Evolutionary conservation across 345 rosid species (phyloP), one percentile per base, ranked within the genome.

Genomic region (Kernera saxatilis): DNA sequence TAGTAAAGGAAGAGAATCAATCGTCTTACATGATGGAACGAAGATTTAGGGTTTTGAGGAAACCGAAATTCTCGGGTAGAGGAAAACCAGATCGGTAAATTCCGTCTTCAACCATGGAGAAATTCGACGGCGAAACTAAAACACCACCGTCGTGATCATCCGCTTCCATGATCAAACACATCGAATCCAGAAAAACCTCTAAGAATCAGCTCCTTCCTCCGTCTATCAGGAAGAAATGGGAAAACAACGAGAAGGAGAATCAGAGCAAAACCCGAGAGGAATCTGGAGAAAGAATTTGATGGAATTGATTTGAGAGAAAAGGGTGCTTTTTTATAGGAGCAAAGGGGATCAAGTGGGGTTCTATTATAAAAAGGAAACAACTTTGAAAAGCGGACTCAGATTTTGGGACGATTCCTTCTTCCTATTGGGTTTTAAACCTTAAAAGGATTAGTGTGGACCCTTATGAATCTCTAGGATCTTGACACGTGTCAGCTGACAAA

Each of bases 41-140:
- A 71, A 92, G 95, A 36, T 81, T 83, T 15, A 92, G 83, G 82
- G 90, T 80, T 72, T 64, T 17, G 1, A 92, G 82, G 77, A 85
- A 92, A 11, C 67, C 25, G 55, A 92, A 88, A 80, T 84, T 85
- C 68, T 56, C 70, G 1, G 85, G 81, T 1, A 64, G 82, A 76
- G 97, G 98, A 50, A 88, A 79, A 33, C 85, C 75, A 19, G 98
- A 92, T 76, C 98, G 77, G 72, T 61, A 92, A 70, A 92, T 80
- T 70, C 89, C 89, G 5, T 84, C 93, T 39, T 90, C 98, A 12
- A 90, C 97, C 90, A 77, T 81, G 0, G 96, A 87, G 79, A 92
- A 92, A 75, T 92, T 92, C 29, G 81, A 35, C 19, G 97, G 95
- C 18, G 93, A 79, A 0, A 63, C 68, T 54, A 81, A 43, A 58